Evolutionary conservation across 805 yeast genomes (phyloP).

Genomic region (Nakazawaea holstii): DNA sequence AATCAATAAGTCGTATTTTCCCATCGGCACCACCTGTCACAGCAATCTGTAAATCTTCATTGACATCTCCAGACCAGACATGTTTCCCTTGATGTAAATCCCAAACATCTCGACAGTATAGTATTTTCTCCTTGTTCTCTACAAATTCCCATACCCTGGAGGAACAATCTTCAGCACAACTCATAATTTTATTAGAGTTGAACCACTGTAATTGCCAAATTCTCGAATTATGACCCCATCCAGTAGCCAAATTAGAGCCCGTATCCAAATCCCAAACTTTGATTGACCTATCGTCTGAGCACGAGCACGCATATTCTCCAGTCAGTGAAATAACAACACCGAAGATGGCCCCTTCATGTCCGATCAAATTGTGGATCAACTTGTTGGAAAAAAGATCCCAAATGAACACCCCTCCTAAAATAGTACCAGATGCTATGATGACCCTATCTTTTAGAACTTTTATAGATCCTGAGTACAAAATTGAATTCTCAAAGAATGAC

Average conservation of each 20-base stretch:
- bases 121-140: conserved; percentile 18
- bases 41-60: conserved; percentile 38
- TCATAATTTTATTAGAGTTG: conserved; percentile 32
- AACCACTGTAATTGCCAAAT: conserved; percentile 79
- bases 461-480: conserved; percentile 83
- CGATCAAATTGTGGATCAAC: conserved; percentile 51
- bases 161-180: conserved; percentile 86
- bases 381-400: conserved; percentile 54
- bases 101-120: conserved; percentile 41
- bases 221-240: conserved; percentile 97
- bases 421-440: conserved; percentile 84
- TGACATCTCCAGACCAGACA: conserved; percentile 74
- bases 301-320: conserved; percentile 59
- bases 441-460: conserved; percentile 39
- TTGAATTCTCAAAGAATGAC: conserved; percentile 66
- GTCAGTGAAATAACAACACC: conserved; percentile 59
- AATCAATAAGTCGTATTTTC: conserved; percentile 58
- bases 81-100: conserved; percentile 83
- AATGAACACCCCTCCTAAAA: conserved; percentile 76
- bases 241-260: conserved; percentile 62
- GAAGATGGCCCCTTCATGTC: conserved; percentile 91
- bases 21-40: conserved; percentile 97
- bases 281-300: conserved; percentile 93
- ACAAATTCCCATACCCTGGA: conserved; percentile 68
- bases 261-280: conserved; percentile 60